Base-by-base conservation (phyloP, 1,284 basidiomycete genomes). In the Pseudozyma sp. region DNA sequence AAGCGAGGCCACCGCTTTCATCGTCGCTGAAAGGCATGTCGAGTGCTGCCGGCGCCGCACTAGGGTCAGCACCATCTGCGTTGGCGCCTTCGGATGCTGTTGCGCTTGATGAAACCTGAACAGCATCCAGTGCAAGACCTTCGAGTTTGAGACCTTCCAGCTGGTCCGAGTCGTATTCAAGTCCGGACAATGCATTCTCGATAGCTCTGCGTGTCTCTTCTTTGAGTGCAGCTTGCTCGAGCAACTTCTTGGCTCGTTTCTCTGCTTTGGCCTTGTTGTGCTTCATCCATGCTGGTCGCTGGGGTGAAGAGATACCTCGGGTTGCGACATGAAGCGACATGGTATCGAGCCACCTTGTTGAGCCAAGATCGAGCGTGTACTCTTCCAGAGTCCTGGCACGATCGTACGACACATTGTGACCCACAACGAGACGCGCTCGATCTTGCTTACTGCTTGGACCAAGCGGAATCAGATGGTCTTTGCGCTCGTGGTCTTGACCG, bases 351-450 rank as follows among this genome's bases (percentile, higher is more conserved):
- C 93, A 99, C 1, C 96, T 90, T 21, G 90, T 95, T 48, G 88
- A 86, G 0, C 92, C 92, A 0, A 89, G 88, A 0, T 87, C 81
- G 6, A 97, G 85, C 59, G 87, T 87, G 83, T 99, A 98, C 84
- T 99, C 97, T 73, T 97, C 93, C 21, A 87, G 84, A 14, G 97
- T 88, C 14, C 95, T 89, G 8, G 90, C 92, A 10, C 96, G 90
- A 85, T 99, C 97, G 85, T 94, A 99, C 2, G 94, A 93, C 34
- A 98, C 92, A 82, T 98, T 96, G 86, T 99, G 97, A 1, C 96
- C 95, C 13, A 99, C 90, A 36, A 97, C 87, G 21, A 98, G 86
- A 9, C 91, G 89, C 1, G 59, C 57, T n/a, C 76, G 67, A 11
- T 70, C 65, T 1, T 52, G 43, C 16, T 59, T 62, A 25, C 72